phyloP scores from a whole-genome alignment of 495 filamentous ascomycete species.

The Penicillium steckii region DNA sequence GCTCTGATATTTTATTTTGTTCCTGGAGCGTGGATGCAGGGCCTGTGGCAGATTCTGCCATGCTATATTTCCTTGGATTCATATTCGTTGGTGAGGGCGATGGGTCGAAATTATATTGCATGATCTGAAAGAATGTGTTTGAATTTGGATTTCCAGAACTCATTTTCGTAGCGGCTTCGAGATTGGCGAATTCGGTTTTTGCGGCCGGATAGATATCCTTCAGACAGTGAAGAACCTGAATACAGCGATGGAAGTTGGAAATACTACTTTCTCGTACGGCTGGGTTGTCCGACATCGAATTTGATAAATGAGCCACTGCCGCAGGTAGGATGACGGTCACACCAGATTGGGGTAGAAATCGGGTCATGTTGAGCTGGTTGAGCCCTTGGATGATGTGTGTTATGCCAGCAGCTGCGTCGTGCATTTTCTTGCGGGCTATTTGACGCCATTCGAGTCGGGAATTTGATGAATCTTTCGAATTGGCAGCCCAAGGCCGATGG shows the following conservation, averaged over 20 bases:
- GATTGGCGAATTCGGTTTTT: conserved; percentile 74
- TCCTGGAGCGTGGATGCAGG: conserved; percentile 1
- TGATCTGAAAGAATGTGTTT: conserved; percentile 35
- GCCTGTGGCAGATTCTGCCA: conserved; percentile 6
- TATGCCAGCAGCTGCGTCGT: conserved; percentile 73
- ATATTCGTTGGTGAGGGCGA: conserved; percentile 8
- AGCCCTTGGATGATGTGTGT: conserved; percentile 72
- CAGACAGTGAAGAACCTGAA: conserved; percentile 72
- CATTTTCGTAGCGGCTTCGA: conserved; percentile 73
- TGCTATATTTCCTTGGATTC: conserved; percentile 18
- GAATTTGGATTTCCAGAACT: conserved; percentile 29
- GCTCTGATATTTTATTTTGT: background rate
- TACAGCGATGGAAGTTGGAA: conserved; percentile 74
- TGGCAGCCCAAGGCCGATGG: conserved; percentile 74
- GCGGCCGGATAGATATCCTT: conserved; percentile 82
- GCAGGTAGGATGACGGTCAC: conserved; percentile 84
- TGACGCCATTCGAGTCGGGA: conserved; percentile 35
- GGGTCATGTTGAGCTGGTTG: conserved; percentile 64
- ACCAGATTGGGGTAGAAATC: conserved; percentile 77
- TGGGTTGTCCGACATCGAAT: conserved; percentile 72
- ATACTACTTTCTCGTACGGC: conserved; percentile 63
- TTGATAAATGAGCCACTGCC: conserved; percentile 82
- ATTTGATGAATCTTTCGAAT: conserved; percentile 46
- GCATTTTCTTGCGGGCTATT: conserved; percentile 67
- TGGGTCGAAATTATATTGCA: conserved; percentile 31